Conservation (phyloP, 2,329 filamentous ascomycete species). For the Colletotrichum caudatum region DNA sequence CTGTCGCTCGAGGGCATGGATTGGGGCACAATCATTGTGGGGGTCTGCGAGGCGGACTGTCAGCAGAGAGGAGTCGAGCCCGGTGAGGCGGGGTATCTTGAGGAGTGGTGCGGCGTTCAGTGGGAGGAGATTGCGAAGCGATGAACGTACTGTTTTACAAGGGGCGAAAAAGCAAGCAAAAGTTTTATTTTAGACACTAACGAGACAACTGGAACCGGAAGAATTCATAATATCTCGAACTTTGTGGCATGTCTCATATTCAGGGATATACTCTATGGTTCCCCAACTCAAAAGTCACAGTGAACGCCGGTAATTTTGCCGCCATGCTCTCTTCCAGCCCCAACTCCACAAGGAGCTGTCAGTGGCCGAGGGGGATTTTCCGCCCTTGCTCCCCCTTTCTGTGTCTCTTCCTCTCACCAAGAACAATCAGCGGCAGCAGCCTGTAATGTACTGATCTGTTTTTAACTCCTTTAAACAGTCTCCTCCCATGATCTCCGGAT, state of each 20-base stretch:
- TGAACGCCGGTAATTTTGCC: slow-evolving; percentile 44
- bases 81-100: slow-evolving; percentile 80
- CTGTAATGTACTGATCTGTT: slow-evolving; percentile 2
- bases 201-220: not conserved
- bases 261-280: slow-evolving; percentile 42
- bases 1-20: slow-evolving; percentile 89
- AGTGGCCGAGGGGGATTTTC: slow-evolving; percentile 31
- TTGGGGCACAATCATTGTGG: slow-evolving; percentile 93
- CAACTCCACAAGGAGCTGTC: slow-evolving; percentile 41
- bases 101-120: slow-evolving; percentile 98
- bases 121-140: slow-evolving; percentile 82
- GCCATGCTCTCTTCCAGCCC: slow-evolving; percentile 42
- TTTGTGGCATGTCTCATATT: slow-evolving; percentile 42
- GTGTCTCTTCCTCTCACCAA: slow-evolving; percentile 21
- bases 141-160: slow-evolving; percentile 45
- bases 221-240: slow-evolving; percentile 28
- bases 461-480: slow-evolving; percentile 63
- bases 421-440: not conserved
- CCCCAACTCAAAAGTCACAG: slow-evolving; percentile 43
- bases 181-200: slow-evolving; percentile 5
- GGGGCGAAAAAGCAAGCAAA: slow-evolving; percentile 43
- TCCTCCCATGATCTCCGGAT: slow-evolving; percentile 90
- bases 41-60: slow-evolving; percentile 86
- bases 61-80: slow-evolving; percentile 66
- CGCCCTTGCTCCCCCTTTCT: slow-evolving; percentile 21